Evolutionary conservation across 345 rosid species (phyloP).

Genomic region (Bruguiera gymnorhiza): DNA sequence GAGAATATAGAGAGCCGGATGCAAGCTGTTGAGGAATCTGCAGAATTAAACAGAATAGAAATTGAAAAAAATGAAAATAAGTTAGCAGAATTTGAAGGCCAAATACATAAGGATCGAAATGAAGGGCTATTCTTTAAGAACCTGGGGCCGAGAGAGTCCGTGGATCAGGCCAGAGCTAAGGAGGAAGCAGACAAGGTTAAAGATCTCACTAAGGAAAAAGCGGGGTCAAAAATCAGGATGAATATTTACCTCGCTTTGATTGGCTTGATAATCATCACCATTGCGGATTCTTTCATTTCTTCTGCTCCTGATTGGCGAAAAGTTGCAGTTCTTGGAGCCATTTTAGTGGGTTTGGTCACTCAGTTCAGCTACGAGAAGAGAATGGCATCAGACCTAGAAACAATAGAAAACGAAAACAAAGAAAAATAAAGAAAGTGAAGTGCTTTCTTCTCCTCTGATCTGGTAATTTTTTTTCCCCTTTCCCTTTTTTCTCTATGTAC

Average conservation of each 20-base stretch:
- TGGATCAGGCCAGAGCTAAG: conserved; percentile 52
- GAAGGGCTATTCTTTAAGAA: conserved; percentile 88
- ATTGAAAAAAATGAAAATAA: conserved; percentile 61
- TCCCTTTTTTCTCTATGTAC: not conserved
- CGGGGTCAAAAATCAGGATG: conserved; percentile 58
- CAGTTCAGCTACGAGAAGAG: conserved; percentile 71
- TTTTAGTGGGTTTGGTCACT: conserved; percentile 64
- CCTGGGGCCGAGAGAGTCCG: conserved; percentile 48
- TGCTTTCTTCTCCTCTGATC: not conserved
- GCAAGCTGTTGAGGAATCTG: conserved; percentile 88
- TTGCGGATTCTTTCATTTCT: conserved; percentile 58
- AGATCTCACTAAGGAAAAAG: conserved; percentile 46
- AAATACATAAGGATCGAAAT: conserved; percentile 63
- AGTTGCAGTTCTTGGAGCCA: conserved; percentile 80
- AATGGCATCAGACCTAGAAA: conserved; percentile 50
- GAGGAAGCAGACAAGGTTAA: conserved; percentile 54
- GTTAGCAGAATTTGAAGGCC: conserved; percentile 64
- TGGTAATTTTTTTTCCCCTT: no score
- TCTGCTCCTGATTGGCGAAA: conserved; percentile 74
- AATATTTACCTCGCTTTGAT: conserved; percentile 68
- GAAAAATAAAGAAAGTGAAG: conserved; percentile 41
- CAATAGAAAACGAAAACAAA: conserved; percentile 27
- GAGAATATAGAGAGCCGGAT: conserved; percentile 75
- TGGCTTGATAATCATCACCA: conserved; percentile 40
- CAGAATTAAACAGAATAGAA: conserved; percentile 53